phyloP scores from a whole-genome alignment of 2,329 filamentous ascomycete species.

The Aspergillus unguis region DNA sequence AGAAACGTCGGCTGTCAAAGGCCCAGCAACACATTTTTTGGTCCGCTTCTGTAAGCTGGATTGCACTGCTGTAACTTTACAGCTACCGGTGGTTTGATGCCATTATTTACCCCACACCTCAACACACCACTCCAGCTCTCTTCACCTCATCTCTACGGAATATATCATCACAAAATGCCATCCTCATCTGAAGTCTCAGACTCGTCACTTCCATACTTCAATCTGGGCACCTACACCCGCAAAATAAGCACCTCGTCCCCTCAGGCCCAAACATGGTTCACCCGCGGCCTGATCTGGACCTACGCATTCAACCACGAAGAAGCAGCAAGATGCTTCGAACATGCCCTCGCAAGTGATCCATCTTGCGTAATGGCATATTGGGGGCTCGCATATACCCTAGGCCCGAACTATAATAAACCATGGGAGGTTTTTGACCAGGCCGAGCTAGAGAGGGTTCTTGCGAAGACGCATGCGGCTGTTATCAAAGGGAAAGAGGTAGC shows the following conservation, averaged over 20 bases:
- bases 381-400: constrained; percentile 60
- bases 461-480: constrained; percentile 47
- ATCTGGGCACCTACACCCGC: constrained; percentile 36
- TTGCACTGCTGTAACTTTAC: no score
- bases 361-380: constrained; percentile 41
- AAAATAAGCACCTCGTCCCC: constrained; percentile 24
- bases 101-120: no score
- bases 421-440: constrained; percentile 67
- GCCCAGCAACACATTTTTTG: neutral
- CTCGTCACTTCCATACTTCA: constrained; percentile 18
- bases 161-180: neutral
- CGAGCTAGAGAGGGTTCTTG: constrained; percentile 53
- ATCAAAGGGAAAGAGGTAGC: constrained; percentile 43
- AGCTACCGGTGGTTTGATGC: no score
- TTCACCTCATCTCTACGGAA: neutral
- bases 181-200: no score
- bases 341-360: constrained; percentile 33
- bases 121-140: no score
- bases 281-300: constrained; percentile 34
- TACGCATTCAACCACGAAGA: constrained; percentile 43
- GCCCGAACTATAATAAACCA: constrained; percentile 77
- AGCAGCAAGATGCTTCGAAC: constrained; percentile 36
- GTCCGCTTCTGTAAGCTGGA: no score
- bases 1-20: neutral
- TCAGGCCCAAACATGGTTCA: constrained; percentile 34